These are phyloP conservation scores for Terana coerulea DNA, from an alignment of 768 basidiomycete genomes.

Conservation along the genomic window DNA sequence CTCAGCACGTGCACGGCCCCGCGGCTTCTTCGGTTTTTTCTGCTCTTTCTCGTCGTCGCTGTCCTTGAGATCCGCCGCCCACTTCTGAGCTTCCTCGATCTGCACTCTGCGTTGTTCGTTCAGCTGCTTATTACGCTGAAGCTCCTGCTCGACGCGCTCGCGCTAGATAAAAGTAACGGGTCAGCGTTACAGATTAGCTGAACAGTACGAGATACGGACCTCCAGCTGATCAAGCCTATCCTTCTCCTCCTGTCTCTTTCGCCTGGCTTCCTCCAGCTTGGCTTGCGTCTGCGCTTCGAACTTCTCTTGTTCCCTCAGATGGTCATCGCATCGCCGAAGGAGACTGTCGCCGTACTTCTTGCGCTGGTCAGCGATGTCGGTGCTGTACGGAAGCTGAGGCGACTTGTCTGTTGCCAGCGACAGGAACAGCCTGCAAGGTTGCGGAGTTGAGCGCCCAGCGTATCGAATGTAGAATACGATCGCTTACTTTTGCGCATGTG, in stretches of 20 bases:
- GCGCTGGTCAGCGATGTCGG: slow-evolving; percentile 86
- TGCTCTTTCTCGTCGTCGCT: slow-evolving; percentile 81
- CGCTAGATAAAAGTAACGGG: slow-evolving; percentile 41
- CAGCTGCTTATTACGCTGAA: slow-evolving; percentile 71
- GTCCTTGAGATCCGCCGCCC: slow-evolving; percentile 63
- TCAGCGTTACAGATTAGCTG: not conserved
- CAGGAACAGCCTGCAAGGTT: slow-evolving; percentile 73
- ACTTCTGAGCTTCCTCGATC: slow-evolving; percentile 75
- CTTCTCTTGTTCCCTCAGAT: slow-evolving; percentile 65
- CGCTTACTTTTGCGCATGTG: slow-evolving; percentile 80
- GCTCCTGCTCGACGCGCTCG: slow-evolving; percentile 57
- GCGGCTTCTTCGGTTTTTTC: slow-evolving; percentile 42
- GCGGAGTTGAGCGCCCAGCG: not conserved
- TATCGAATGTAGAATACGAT: not conserved
- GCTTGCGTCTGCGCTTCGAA: slow-evolving; percentile 70
- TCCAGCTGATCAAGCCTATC: slow-evolving; percentile 60
- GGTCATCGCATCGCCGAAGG: slow-evolving; percentile 77
- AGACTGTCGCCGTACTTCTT: slow-evolving; percentile 87
- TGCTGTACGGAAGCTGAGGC: slow-evolving; percentile 71
- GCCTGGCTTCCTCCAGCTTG: slow-evolving; percentile 72
- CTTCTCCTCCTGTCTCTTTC: slow-evolving; percentile 76
- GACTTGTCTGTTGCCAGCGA: slow-evolving; percentile 75
- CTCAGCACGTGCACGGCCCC: slow-evolving; percentile 50
- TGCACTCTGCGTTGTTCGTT: slow-evolving; percentile 74
- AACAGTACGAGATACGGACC: slow-evolving; percentile 37